phyloP scores from a whole-genome alignment of 2,329 filamentous ascomycete genomes.

The Neofusicoccum laricinum region DNA sequence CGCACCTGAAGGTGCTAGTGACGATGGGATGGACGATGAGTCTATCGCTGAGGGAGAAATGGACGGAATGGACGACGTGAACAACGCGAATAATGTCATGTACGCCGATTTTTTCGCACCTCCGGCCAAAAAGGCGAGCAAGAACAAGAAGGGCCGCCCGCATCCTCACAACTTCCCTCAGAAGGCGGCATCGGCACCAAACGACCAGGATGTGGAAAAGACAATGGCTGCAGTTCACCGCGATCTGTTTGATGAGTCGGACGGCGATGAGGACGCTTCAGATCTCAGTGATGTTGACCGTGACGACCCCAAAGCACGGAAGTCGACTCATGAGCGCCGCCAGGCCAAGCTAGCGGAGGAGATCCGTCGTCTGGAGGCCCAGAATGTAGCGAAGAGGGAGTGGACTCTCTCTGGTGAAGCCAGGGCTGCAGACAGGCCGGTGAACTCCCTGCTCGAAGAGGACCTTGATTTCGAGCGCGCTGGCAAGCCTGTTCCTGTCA shows the following conservation, averaged over 20 bases:
- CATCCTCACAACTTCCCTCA: slow-evolving; percentile 51
- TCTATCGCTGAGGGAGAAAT: slow-evolving; percentile 56
- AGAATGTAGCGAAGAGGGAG: slow-evolving; percentile 82
- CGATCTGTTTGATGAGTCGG: slow-evolving; percentile 80
- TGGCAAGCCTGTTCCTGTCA: slow-evolving; percentile 90
- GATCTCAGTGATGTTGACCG: slow-evolving; percentile 63
- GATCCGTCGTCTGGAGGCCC: slow-evolving; percentile 86
- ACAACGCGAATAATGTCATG: slow-evolving; percentile 83
- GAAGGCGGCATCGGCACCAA: slow-evolving; percentile 19
- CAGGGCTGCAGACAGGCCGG: slow-evolving; percentile 72
- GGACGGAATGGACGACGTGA: slow-evolving; percentile 51
- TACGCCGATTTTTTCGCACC: slow-evolving; percentile 94
- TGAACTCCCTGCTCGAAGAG: slow-evolving; percentile 91
- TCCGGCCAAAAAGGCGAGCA: slow-evolving; percentile 67
- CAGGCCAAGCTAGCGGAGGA: slow-evolving; percentile 85
- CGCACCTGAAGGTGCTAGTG: slow-evolving; percentile 66
- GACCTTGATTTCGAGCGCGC: slow-evolving; percentile 94
- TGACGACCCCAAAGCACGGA: slow-evolving; percentile 67
- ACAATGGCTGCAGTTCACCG: slow-evolving; percentile 84
- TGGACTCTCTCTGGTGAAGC: slow-evolving; percentile 93
- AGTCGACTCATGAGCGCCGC: slow-evolving; percentile 80
- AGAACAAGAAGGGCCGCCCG: slow-evolving; percentile 52
- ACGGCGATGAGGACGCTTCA: slow-evolving; percentile 60
- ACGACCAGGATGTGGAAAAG: slow-evolving; percentile 69
- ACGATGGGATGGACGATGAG: slow-evolving; percentile 57